These are phyloP conservation scores for Clavispora carvajalis DNA, from an alignment of 805 yeast genomes.

Conservation along the genomic window DNA sequence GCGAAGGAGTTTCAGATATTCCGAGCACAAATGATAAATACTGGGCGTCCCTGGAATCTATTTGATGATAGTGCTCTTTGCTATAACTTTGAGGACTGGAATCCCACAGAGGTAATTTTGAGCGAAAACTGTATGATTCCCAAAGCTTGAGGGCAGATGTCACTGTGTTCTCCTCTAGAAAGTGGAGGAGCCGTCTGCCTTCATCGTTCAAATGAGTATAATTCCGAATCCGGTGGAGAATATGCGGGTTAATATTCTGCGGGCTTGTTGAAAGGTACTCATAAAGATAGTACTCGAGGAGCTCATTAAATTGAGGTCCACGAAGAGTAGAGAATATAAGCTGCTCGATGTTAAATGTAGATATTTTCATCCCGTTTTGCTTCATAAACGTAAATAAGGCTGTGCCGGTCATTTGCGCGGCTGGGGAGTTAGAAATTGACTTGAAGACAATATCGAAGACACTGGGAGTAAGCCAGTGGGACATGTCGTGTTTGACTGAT, in stretches of 20 bases:
- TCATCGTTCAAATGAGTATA: constrained; percentile 3
- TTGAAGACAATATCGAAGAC: constrained; percentile 27
- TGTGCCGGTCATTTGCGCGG: constrained; percentile 24
- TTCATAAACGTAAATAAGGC: constrained; percentile 20
- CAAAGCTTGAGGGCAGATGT: background rate
- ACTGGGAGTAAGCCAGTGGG: constrained; percentile 22
- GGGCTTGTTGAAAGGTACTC: constrained; percentile 5
- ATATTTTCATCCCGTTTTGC: constrained; percentile 1
- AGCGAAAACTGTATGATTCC: background rate
- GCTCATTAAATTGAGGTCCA: constrained; percentile 4
- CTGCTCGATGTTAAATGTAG: constrained; percentile 15
- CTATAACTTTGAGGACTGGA: background rate
- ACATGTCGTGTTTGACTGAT: constrained; percentile 7
- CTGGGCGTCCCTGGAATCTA: constrained; percentile 23
- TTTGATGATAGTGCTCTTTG: constrained; percentile 5
- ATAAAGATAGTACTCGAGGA: constrained; percentile 6
- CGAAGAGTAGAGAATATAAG: constrained; percentile 17
- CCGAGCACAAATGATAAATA: constrained; percentile 16
- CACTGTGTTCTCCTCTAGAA: constrained; percentile 1
- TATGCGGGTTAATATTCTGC: background rate
- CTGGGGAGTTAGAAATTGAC: constrained; percentile 23
- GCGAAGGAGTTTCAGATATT: background rate
- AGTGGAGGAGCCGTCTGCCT: constrained; percentile 2
- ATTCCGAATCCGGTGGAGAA: constrained; percentile 3
- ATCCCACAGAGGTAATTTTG: background rate